phyloP scores from a whole-genome alignment of 1,139 yeast species.

The Taphrina sp. region DNA sequence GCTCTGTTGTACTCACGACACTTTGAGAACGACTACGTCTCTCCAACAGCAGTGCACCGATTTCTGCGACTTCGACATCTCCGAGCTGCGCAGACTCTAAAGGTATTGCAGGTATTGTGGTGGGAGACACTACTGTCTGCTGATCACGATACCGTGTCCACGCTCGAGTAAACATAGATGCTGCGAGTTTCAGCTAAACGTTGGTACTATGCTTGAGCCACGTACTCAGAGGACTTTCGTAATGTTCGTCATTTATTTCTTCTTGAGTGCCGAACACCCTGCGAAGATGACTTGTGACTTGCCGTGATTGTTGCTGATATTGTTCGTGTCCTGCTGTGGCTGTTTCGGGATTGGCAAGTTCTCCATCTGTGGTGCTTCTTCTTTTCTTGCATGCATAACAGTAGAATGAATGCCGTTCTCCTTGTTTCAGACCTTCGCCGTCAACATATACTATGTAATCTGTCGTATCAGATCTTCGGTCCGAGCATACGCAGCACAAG shows the following conservation, averaged over 20 bases:
- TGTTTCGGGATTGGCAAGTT: too few species aligned
- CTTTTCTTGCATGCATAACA: slow-evolving; percentile 5
- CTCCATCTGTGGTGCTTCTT: too few species aligned
- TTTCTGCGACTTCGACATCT: not conserved
- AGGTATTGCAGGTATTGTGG: too few species aligned
- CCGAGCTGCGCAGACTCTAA: too few species aligned
- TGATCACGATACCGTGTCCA: slow-evolving; percentile 13
- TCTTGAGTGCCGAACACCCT: slow-evolving; percentile 15
- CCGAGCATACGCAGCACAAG: slow-evolving; percentile 8
- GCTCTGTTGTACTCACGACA: not conserved
- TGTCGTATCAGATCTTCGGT: not conserved
- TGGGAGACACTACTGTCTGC: too few species aligned
- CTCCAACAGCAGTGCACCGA: too few species aligned
- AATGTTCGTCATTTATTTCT: slow-evolving; percentile 6
- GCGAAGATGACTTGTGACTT: too few species aligned
- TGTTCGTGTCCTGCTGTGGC: too few species aligned
- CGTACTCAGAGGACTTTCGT: slow-evolving; percentile 17
- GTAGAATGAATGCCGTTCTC: slow-evolving; percentile 8
- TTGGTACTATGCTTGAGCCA: not conserved
- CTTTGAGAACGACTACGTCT: not conserved
- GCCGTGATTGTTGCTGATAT: too few species aligned
- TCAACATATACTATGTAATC: slow-evolving; percentile 7
- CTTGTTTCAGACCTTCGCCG: slow-evolving; percentile 4
- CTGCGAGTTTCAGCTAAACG: not conserved
- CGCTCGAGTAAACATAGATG: slow-evolving; percentile 17